These are phyloP conservation scores for Fusarium xylarioides DNA, from an alignment of 2,329 filamentous ascomycete genomes.

Conservation along the genomic window DNA sequence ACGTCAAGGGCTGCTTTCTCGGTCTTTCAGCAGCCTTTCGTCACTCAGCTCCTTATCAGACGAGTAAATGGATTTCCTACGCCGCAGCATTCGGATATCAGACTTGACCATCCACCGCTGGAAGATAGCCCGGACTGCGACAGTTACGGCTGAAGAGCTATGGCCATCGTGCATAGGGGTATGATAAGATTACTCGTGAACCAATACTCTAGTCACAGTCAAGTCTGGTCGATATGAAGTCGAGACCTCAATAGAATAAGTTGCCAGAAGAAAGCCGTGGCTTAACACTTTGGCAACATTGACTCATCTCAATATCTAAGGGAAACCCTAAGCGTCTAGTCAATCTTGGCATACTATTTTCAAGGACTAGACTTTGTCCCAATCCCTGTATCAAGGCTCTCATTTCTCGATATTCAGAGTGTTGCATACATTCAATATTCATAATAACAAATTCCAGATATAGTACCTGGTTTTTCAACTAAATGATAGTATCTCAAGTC, in stretches of 20 bases:
- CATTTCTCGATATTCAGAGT: neutral
- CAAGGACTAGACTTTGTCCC: neutral
- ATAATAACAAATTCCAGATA: neutral
- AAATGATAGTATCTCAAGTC: neutral
- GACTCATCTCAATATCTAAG: neutral
- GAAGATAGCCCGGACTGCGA: neutral
- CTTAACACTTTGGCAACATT: neutral
- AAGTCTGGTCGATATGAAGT: neutral
- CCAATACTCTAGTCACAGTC: neutral
- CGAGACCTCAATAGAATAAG: neutral
- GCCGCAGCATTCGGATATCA: neutral
- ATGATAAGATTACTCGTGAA: too few relatives aligned
- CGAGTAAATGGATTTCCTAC: neutral
- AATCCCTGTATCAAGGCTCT: neutral
- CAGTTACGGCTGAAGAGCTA: neutral
- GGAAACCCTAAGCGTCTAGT: neutral
- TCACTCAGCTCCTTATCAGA: neutral
- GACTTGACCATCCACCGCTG: neutral
- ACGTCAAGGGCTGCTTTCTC: accelerated
- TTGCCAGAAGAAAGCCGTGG: too few relatives aligned
- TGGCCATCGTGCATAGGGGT: neutral
- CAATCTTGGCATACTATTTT: neutral
- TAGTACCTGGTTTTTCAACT: neutral
- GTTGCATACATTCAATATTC: neutral
- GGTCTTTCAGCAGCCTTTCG: neutral